A percentile compares a stretch with the other conserved stretches of the same genome.
Conservation (phyloP, 2,329 filamentous ascomycete genomes). For the Aaosphaeria arxii region DNA sequence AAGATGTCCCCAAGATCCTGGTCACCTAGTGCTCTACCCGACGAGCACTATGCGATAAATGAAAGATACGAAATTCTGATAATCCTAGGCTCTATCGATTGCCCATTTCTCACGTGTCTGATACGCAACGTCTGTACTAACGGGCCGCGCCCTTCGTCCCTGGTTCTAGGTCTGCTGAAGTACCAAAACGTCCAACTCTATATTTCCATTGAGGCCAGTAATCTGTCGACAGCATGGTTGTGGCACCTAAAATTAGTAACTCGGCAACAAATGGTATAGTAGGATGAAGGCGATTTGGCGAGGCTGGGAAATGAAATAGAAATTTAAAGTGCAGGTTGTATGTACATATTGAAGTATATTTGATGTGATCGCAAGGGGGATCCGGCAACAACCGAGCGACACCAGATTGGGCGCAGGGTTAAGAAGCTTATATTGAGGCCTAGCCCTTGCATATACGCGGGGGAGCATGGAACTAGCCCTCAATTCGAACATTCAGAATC, state of each 20-base stretch:
- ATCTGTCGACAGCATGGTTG: slow-evolving; percentile 18
- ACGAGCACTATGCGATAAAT: slow-evolving; percentile 25
- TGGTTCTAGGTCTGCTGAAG: slow-evolving; percentile 20
- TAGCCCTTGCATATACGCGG: slow-evolving; percentile 18
- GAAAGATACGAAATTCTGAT: slow-evolving; percentile 28
- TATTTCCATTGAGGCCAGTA: not conserved
- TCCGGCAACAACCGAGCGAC: slow-evolving; percentile 23
- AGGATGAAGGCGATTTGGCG: slow-evolving; percentile 16
- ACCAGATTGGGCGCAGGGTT: slow-evolving; percentile 15
- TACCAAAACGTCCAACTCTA: too few species aligned
- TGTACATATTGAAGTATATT: slow-evolving; percentile 32
- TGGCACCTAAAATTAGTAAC: slow-evolving; percentile 17
- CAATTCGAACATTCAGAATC: slow-evolving; percentile 11
- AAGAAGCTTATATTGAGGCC: slow-evolving; percentile 12
- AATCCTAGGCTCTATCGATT: slow-evolving; percentile 11
- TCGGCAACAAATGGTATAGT: slow-evolving; percentile 2
- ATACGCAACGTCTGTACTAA: slow-evolving; percentile 14
- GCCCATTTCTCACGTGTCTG: slow-evolving; percentile 16
- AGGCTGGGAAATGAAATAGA: slow-evolving; percentile 13
- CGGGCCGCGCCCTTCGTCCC: slow-evolving; percentile 10
- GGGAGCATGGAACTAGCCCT: slow-evolving; percentile 6
- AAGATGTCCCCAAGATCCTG: not conserved
- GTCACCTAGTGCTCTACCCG: slow-evolving; percentile 12
- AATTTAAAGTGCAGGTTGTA: slow-evolving; percentile 28
- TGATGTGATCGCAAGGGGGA: slow-evolving; percentile 23